Conservation (phyloP, 2,329 filamentous ascomycete species). For the Diaporthe helianthi region DNA sequence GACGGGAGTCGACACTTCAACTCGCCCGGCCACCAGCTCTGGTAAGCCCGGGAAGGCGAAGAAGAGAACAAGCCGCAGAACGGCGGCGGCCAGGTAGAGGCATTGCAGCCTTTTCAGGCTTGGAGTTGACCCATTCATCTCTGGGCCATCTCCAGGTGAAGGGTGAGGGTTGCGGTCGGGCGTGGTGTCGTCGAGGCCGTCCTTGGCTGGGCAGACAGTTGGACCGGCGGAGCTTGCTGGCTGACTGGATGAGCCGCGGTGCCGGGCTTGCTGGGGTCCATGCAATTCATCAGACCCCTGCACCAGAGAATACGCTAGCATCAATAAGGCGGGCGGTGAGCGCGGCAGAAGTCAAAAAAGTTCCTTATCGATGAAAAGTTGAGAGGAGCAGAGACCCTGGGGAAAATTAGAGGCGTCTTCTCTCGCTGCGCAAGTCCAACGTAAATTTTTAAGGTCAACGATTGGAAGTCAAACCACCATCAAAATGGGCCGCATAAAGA, state of each 20-base stretch:
- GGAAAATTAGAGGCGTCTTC: constrained; percentile 35
- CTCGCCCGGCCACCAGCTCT: constrained; percentile 84
- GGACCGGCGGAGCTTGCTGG: background rate
- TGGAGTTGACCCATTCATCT: constrained; percentile 47
- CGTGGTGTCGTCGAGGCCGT: constrained; percentile 20
- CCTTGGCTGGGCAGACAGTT: constrained; percentile 3
- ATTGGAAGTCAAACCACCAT: constrained; percentile 9
- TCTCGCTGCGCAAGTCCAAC: constrained; percentile 35
- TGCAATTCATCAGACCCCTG: constrained; percentile 1
- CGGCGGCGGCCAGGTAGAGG: constrained; percentile 78
- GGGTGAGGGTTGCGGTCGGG: constrained; percentile 23
- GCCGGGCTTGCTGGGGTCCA: background rate
- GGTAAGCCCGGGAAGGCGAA: constrained; percentile 82
- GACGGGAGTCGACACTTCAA: constrained; percentile 95
- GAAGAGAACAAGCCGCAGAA: constrained; percentile 81
- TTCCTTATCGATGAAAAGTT: constrained; percentile 38
- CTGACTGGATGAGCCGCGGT: constrained; percentile 4
- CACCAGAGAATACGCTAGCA: background rate
- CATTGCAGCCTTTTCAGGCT: constrained; percentile 58
- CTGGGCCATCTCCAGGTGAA: constrained; percentile 38
- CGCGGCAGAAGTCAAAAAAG: constrained; percentile 34
- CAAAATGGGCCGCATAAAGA: constrained; percentile 80
- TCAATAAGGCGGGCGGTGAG: constrained; percentile 6
- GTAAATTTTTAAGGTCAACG: constrained; percentile 35
- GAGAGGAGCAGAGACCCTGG: constrained; percentile 42